Conservation (phyloP, 1,284 basidiomycete species). For the Schizophyllum commune region DNA sequence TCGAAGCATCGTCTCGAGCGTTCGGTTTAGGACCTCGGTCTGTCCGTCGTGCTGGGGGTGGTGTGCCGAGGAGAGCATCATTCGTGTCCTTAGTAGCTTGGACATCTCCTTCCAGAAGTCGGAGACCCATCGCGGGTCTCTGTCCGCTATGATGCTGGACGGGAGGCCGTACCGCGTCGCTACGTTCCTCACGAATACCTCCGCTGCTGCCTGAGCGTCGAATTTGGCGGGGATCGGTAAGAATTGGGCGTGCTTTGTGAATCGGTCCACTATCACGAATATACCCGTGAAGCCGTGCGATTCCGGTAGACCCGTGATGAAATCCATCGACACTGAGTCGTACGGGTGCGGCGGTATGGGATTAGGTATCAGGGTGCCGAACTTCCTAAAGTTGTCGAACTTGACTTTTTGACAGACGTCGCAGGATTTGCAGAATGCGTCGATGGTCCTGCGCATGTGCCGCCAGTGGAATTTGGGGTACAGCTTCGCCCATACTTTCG, state of each 20-base stretch:
- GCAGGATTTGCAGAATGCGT: constrained; percentile 20
- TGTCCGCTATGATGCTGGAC: too few relatives aligned
- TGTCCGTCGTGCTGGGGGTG: constrained; percentile 17
- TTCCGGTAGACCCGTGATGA: constrained; percentile 17
- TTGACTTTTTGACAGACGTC: constrained; percentile 27
- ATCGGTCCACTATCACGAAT: constrained; percentile 14
- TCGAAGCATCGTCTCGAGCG: constrained; percentile 6
- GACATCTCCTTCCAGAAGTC: constrained; percentile 9
- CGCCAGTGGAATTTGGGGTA: constrained; percentile 23
- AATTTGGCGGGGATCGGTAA: too few relatives aligned
- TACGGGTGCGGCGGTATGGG: constrained; percentile 18
- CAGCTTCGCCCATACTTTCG: not conserved
- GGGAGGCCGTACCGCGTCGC: too few relatives aligned
- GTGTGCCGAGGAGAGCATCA: constrained; percentile 10
- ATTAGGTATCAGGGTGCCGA: constrained; percentile 26
- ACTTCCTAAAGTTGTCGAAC: constrained; percentile 13
- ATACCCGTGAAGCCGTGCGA: constrained; percentile 19
- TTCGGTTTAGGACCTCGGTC: constrained; percentile 14
- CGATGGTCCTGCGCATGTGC: constrained; percentile 19
- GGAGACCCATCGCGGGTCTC: too few relatives aligned
- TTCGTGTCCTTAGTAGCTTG: constrained; percentile 5
- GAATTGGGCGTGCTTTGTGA: constrained; percentile 27
- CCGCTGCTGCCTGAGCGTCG: too few relatives aligned
- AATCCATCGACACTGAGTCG: constrained; percentile 11
- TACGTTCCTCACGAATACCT: too few relatives aligned